A percentile compares a stretch with the other conserved stretches of the same genome.
Evolutionary conservation across 177 flowering plant genomes (phyloP).

Genomic region (Vitis hybrid): DNA sequence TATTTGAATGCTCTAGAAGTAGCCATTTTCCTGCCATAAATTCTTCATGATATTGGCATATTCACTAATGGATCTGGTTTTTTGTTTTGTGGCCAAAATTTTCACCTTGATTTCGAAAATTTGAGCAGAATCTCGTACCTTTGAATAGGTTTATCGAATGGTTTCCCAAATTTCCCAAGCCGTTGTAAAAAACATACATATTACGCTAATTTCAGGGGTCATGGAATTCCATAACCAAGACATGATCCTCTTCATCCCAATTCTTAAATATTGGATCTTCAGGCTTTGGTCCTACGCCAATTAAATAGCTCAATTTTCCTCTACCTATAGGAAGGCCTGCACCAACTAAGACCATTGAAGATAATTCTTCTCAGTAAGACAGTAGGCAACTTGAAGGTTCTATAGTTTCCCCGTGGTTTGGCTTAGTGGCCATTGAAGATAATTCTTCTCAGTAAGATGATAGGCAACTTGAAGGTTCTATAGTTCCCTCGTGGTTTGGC

Average conservation of each 20-base stretch:
- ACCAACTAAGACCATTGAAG: not conserved
- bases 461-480: too few species aligned
- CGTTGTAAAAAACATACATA: not conserved
- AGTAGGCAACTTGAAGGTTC: too few species aligned
- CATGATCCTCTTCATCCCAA: too few species aligned
- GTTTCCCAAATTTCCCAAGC: constrained; percentile 1
- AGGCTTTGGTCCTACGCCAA: not conserved
- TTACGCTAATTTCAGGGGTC: too few species aligned
- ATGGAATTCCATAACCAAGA: too few species aligned
- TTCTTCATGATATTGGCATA: not conserved
- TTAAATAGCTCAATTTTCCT: not conserved
- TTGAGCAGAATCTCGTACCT: not conserved
- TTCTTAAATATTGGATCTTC: not conserved
- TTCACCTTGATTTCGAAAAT: not conserved
- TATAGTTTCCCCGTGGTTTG: not conserved
- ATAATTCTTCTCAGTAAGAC: not conserved
- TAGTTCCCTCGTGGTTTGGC: not conserved
- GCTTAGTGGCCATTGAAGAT: not conserved
- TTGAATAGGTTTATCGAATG: constrained; percentile 2
- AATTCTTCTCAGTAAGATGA: too few species aligned
- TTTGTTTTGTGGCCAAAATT: not conserved
- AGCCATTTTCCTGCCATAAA: not conserved
- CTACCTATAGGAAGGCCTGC: too few species aligned
- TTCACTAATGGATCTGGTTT: not conserved
- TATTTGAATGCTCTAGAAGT: not conserved